phyloP scores from a whole-genome alignment of 2,329 filamentous ascomycete species.

The Trichoderma harzianum region DNA sequence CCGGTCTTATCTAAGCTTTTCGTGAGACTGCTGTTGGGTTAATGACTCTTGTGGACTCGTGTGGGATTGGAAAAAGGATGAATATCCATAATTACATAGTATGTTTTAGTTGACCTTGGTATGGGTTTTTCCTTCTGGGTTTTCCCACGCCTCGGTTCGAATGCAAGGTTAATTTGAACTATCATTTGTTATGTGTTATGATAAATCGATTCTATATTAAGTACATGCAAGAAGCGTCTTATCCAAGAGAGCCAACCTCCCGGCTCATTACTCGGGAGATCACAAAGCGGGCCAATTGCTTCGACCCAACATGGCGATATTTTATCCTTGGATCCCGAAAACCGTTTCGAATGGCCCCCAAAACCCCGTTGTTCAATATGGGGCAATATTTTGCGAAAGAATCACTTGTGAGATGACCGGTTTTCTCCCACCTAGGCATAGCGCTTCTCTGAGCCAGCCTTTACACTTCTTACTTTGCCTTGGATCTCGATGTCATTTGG shows the following conservation, averaged over 20 bases:
- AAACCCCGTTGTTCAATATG: background rate
- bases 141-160: background rate
- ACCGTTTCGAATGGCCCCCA: background rate
- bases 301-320: background rate
- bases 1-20: background rate
- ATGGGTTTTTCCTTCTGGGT: background rate
- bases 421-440: background rate
- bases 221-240: background rate
- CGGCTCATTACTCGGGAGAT: background rate
- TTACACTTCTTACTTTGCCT: background rate
- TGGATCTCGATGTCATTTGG: background rate
- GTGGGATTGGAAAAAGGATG: background rate
- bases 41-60: background rate
- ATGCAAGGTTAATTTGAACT: background rate
- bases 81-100: background rate
- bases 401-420: background rate
- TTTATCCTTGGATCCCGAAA: background rate
- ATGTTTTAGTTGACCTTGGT: background rate
- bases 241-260: background rate
- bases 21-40: background rate
- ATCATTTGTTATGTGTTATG: background rate
- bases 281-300: background rate
- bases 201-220: background rate
- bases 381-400: background rate
- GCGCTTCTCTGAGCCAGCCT: background rate